Evolutionary conservation across 345 rosid genomes (phyloP).

Genomic region (Boechera divaricarpa): DNA sequence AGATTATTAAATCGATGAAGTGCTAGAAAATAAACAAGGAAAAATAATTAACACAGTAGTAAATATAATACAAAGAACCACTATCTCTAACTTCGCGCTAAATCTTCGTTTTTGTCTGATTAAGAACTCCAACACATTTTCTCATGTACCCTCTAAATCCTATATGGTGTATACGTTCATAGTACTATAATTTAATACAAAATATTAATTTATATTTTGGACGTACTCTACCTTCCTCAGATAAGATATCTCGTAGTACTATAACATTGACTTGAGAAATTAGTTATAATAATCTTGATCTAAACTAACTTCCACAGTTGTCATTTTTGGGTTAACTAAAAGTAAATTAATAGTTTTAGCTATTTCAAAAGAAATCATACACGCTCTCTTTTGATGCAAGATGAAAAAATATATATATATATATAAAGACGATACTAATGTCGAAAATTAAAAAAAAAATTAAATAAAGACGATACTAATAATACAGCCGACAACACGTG

Average conservation of each 20-base stretch:
- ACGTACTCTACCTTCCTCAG: constrained; percentile 12
- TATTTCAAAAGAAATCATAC: background rate
- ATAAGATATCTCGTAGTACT: background rate
- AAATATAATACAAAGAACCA: background rate
- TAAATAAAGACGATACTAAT: constrained; percentile 24
- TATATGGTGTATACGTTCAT: background rate
- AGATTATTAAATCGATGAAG: background rate
- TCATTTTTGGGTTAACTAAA: background rate
- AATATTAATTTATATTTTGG: background rate
- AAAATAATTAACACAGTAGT: background rate
- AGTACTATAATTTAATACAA: background rate
- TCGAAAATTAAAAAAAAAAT: background rate
- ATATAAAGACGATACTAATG: constrained; percentile 20
- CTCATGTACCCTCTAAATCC: background rate
- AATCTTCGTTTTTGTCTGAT: constrained; percentile 36
- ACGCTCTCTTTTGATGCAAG: background rate
- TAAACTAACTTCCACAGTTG: background rate
- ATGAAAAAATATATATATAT: background rate
- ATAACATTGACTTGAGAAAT: background rate
- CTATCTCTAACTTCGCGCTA: constrained; percentile 25
- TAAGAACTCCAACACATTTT: constrained; percentile 14
- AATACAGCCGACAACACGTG: constrained; percentile 50
- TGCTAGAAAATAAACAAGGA: background rate
- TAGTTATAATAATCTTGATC: background rate
- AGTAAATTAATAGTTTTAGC: background rate